Conservation (phyloP, 371 early-diverging fungal genomes). For the Capillidium rhysosporum region DNA sequence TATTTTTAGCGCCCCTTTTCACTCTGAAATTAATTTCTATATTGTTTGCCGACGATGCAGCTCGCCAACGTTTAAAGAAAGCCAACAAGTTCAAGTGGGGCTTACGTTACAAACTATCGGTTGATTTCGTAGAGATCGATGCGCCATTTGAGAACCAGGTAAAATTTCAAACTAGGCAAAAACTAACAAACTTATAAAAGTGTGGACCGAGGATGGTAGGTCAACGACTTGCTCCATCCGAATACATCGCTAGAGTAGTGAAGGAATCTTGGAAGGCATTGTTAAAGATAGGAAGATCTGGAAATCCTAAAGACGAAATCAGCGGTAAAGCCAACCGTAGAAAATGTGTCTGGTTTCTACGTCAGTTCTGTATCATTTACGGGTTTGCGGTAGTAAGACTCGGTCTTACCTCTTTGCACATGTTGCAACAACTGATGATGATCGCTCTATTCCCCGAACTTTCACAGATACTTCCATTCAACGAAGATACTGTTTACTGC, state of each 20-base stretch:
- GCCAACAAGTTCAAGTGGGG: background rate
- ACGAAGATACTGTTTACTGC: constrained; percentile 5
- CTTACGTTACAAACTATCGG: background rate
- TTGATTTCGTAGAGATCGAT: constrained; percentile 2
- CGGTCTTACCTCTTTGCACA: constrained; percentile 14
- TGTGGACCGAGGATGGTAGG: background rate
- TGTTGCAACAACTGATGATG: constrained; percentile 7
- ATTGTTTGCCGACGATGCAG: constrained; percentile 3
- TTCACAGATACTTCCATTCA: background rate
- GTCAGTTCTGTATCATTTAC: constrained; percentile 3
- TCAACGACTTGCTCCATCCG: background rate
- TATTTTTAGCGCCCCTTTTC: constrained; percentile 1
- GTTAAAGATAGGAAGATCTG: background rate
- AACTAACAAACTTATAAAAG: background rate
- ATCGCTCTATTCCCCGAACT: background rate
- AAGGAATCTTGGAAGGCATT: constrained; percentile 5
- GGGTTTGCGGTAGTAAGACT: constrained; percentile 7
- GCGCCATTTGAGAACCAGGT: background rate
- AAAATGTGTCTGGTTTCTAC: background rate
- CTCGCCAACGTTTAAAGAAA: background rate
- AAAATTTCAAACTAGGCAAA: background rate
- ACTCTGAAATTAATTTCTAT: background rate
- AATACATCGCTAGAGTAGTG: background rate
- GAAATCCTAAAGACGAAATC: background rate
- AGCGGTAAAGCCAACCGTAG: background rate